A percentile compares a stretch with the other conserved stretches of the same genome.
These are phyloP conservation scores for Penicillium sp. DNA, from an alignment of 2,329 filamentous ascomycete species.

Conservation along the genomic window DNA sequence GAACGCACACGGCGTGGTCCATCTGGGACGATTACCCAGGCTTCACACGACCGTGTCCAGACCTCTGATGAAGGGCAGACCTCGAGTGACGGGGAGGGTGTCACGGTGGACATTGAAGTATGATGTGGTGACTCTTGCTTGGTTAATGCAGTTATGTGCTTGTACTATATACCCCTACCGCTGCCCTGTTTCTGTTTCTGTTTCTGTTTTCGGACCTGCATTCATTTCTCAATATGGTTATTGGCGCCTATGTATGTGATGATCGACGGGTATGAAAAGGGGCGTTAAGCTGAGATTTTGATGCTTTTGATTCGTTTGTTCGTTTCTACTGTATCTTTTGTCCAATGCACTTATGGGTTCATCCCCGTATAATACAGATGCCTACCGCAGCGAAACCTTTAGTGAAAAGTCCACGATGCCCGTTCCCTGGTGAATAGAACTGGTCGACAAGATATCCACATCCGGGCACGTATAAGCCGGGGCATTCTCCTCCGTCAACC, in stretches of 20 bases:
- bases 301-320: constrained; percentile 1
- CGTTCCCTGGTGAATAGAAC: constrained; percentile 93
- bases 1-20: constrained; percentile 45
- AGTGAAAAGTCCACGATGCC: constrained; percentile 92
- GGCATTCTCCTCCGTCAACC: constrained; percentile 80
- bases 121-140: constrained; percentile 14
- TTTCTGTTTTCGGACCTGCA: constrained; percentile 2
- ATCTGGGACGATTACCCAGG: constrained; percentile 21
- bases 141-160: constrained; percentile 3
- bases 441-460: constrained; percentile 93
- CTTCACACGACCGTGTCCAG: constrained; percentile 15
- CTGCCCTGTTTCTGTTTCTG: neutral
- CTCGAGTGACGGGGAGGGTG: constrained; percentile 38
- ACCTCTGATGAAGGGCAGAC: constrained; percentile 30
- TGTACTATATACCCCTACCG: constrained; percentile 15
- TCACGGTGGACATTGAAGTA: constrained; percentile 39
- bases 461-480: constrained; percentile 67
- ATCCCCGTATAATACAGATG: constrained; percentile 12
- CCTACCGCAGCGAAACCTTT: constrained; percentile 60
- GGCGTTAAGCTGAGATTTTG: constrained; percentile 12
- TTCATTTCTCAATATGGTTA: constrained; percentile 4
- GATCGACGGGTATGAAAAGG: constrained; percentile 16
- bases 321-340: constrained; percentile 16
- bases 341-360: constrained; percentile 12
- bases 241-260: constrained; percentile 13